Evolutionary conservation across 164 flowering plant genomes (phyloP).

Genomic region (Dillenia suffruticosa): DNA sequence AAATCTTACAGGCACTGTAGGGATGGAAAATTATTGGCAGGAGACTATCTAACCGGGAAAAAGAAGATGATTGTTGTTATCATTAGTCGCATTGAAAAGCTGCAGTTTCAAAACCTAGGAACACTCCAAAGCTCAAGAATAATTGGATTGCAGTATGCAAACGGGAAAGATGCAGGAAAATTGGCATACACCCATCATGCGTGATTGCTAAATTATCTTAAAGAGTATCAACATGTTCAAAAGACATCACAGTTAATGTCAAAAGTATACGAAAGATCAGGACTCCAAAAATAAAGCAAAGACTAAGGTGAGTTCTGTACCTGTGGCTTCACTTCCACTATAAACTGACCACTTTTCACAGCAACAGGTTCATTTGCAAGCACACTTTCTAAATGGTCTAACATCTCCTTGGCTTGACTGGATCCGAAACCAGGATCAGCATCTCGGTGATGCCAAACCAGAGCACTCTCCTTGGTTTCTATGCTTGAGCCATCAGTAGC

Average conservation of each 20-base stretch:
- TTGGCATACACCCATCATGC: too few relatives aligned
- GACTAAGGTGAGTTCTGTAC: constrained; percentile 18
- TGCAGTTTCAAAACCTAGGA: too few relatives aligned
- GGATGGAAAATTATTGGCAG: too few relatives aligned
- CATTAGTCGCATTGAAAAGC: too few relatives aligned
- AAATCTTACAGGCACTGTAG: too few relatives aligned
- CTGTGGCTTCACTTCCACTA: constrained; percentile 82
- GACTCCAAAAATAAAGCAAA: not conserved
- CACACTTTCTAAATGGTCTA: constrained; percentile 74
- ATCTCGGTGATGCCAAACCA: constrained; percentile 75
- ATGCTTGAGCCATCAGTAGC: constrained; percentile 72
- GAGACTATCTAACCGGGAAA: too few relatives aligned
- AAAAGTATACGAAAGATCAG: not conserved
- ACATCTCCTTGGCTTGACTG: constrained; percentile 64
- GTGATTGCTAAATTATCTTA: too few relatives aligned
- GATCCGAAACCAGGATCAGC: constrained; percentile 74
- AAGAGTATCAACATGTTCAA: not conserved
- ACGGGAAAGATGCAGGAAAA: too few relatives aligned
- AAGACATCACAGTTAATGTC: not conserved
- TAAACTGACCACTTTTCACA: constrained; percentile 63
- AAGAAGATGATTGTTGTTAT: too few relatives aligned
- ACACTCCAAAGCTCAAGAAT: too few relatives aligned
- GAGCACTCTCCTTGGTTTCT: constrained; percentile 69
- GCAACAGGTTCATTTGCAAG: constrained; percentile 77
- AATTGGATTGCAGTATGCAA: too few relatives aligned